Evolutionary conservation across 192 early-diverging fungal genomes (phyloP).

Genomic region (Coemansia aciculifera): DNA sequence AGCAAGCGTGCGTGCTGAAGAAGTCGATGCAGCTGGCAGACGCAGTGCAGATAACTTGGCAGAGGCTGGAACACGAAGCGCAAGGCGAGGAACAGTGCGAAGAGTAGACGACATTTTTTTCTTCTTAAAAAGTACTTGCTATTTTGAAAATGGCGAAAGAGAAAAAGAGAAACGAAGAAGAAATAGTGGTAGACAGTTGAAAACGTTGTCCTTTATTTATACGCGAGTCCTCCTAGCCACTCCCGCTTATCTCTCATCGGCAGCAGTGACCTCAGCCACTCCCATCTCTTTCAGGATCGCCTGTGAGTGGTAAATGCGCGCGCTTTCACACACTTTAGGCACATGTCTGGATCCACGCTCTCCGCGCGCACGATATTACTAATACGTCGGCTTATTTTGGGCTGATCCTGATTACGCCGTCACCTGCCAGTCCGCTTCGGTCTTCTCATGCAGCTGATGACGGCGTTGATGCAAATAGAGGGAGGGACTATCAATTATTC

Average conservation of each 20-base stretch:
- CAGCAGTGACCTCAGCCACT: not conserved
- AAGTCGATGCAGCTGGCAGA: not conserved
- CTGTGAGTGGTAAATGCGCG: not conserved
- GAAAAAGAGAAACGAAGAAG: conserved; percentile 6
- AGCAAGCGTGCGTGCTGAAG: not conserved
- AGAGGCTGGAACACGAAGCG: not conserved
- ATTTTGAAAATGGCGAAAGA: not conserved
- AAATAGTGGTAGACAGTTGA: not conserved
- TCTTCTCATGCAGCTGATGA: not conserved
- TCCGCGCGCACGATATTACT: not conserved
- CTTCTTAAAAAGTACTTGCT: not conserved
- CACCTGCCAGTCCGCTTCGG: too few species aligned
- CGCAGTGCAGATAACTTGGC: conserved; percentile 11
- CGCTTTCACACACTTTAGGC: not conserved
- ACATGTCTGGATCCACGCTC: not conserved
- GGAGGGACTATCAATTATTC: not conserved
- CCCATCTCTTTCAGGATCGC: not conserved
- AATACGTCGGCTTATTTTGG: not conserved
- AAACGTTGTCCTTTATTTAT: not conserved
- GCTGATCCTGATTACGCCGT: not conserved
- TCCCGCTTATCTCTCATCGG: conserved; percentile 23
- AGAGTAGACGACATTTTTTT: conserved; percentile 32
- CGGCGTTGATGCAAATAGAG: not conserved
- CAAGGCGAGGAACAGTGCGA: conserved; percentile 26
- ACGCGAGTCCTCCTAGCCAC: not conserved